Evolutionary conservation across 306 rosid species (phyloP).

Genomic region (Dalbergia cochinchinensis): DNA sequence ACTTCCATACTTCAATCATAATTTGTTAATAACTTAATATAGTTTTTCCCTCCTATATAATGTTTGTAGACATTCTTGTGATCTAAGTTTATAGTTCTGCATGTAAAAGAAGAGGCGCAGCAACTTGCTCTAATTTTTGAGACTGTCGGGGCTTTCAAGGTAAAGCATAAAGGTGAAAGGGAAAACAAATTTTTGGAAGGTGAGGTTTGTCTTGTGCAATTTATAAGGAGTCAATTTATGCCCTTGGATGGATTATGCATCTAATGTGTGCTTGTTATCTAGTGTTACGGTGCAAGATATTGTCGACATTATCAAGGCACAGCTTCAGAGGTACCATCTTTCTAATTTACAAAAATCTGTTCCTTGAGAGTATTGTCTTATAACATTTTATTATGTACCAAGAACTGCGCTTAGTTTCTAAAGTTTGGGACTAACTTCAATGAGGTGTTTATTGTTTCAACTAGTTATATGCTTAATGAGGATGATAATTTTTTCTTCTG

Average conservation of each 20-base stretch:
- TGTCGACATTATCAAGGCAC: constrained; percentile 97
- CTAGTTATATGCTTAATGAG: constrained; percentile 5
- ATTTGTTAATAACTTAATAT: not conserved
- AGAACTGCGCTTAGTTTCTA: not conserved
- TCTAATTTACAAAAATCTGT: constrained; percentile 13
- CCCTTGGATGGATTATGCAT: constrained; percentile 23
- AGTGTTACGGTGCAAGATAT: constrained; percentile 97
- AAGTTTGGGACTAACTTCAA: constrained; percentile 13
- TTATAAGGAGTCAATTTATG: constrained; percentile 12
- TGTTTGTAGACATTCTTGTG: constrained; percentile 8
- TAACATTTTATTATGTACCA: not conserved
- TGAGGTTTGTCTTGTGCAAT: constrained; percentile 41
- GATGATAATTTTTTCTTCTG: not conserved
- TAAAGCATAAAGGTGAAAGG: constrained; percentile 98
- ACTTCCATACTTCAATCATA: constrained; percentile 10
- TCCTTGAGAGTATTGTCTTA: constrained; percentile 17
- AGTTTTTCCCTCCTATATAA: not conserved
- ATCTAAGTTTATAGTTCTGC: constrained; percentile 38
- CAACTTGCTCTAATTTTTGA: constrained; percentile 89
- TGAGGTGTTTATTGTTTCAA: constrained; percentile 17
- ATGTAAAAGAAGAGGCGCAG: constrained; percentile 95
- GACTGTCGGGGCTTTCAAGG: constrained; percentile 93
- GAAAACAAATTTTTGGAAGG: constrained; percentile 94
- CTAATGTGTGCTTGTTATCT: constrained; percentile 51
- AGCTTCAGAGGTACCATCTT: constrained; percentile 79